Conservation (phyloP, 2,329 filamentous ascomycete species). For the Colletotrichum tanaceti region DNA sequence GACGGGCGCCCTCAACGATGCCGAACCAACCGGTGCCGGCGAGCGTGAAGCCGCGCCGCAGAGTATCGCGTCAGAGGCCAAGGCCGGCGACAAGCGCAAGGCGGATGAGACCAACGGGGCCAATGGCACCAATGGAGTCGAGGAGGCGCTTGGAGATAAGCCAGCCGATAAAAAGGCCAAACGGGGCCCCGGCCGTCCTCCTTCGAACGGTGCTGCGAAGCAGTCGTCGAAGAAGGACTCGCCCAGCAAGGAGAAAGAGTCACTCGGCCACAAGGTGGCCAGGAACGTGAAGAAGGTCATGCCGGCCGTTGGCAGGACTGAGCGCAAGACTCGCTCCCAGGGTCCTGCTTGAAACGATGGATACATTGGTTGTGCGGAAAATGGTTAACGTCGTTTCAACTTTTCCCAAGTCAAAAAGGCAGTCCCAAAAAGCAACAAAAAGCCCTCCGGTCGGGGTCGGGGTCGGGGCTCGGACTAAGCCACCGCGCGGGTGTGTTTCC, state of each 20-base stretch:
- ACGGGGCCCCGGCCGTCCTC: constrained; percentile 39
- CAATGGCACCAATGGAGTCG: constrained; percentile 44
- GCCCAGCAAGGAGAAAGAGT: constrained; percentile 35
- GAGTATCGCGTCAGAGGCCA: constrained; percentile 43
- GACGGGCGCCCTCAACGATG: constrained; percentile 43
- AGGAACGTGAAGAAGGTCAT: constrained; percentile 54
- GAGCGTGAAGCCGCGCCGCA: constrained; percentile 37
- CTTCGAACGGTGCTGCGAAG: constrained; percentile 31
- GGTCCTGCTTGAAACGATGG: constrained; percentile 43
- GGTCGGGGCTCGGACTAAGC: constrained; percentile 17
- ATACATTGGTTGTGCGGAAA: background rate
- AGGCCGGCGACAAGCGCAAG: constrained; percentile 53
- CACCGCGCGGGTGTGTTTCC: constrained; percentile 18
- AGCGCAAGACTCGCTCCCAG: constrained; percentile 58
- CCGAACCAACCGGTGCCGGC: constrained; percentile 27
- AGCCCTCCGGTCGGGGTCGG: constrained; percentile 15
- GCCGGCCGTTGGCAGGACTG: constrained; percentile 50
- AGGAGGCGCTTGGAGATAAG: constrained; percentile 26
- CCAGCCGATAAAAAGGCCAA: constrained; percentile 45
- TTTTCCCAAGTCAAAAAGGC: constrained; percentile 2
- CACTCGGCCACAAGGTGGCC: constrained; percentile 35
- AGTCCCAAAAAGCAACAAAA: constrained; percentile 7
- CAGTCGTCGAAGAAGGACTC: constrained; percentile 18
- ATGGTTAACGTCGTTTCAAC: background rate
- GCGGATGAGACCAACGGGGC: constrained; percentile 47